Evolutionary conservation across 192 early-diverging fungal species (phyloP).

Genomic region (Phycomyces nitens): DNA sequence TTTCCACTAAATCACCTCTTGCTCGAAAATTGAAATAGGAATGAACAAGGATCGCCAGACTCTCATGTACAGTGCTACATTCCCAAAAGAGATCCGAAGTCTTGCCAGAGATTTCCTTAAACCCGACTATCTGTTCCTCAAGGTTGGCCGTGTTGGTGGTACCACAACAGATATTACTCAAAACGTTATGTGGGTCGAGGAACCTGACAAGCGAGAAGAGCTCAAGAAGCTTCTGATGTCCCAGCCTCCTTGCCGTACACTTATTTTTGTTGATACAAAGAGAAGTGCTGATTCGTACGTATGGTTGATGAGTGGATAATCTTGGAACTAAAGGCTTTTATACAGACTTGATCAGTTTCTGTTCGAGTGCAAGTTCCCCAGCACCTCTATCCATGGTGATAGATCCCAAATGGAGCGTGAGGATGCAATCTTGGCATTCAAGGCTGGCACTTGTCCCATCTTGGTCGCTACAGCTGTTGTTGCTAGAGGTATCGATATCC

Average conservation of each 20-base stretch:
- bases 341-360: slow-evolving; percentile 60
- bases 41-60: slow-evolving; percentile 64
- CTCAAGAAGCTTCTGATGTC: slow-evolving; percentile 46
- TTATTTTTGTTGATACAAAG: slow-evolving; percentile 85
- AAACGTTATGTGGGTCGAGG: slow-evolving; percentile 49
- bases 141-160: slow-evolving; percentile 55
- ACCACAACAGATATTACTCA: slow-evolving; percentile 65
- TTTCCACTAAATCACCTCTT: too few species aligned
- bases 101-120: slow-evolving; percentile 58
- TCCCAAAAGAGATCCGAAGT: slow-evolving; percentile 68
- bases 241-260: slow-evolving; percentile 57
- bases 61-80: slow-evolving; percentile 90
- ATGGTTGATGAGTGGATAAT: neutral
- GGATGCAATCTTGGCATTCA: slow-evolving; percentile 70
- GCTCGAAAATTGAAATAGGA: neutral
- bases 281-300: slow-evolving; percentile 61
- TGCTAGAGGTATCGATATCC: slow-evolving; percentile 95
- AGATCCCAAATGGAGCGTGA: slow-evolving; percentile 71
- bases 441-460: slow-evolving; percentile 55
- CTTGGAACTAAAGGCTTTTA: neutral
- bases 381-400: slow-evolving; percentile 61
- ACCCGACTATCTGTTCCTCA: slow-evolving; percentile 66
- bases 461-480: slow-evolving; percentile 94
- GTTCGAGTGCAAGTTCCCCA: slow-evolving; percentile 53
- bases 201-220: slow-evolving; percentile 26